A percentile compares a stretch with the other conserved stretches of the same genome.
Evolutionary conservation across 495 filamentous ascomycete genomes (phyloP).

Genomic region (Aspergillus homomorphus): DNA sequence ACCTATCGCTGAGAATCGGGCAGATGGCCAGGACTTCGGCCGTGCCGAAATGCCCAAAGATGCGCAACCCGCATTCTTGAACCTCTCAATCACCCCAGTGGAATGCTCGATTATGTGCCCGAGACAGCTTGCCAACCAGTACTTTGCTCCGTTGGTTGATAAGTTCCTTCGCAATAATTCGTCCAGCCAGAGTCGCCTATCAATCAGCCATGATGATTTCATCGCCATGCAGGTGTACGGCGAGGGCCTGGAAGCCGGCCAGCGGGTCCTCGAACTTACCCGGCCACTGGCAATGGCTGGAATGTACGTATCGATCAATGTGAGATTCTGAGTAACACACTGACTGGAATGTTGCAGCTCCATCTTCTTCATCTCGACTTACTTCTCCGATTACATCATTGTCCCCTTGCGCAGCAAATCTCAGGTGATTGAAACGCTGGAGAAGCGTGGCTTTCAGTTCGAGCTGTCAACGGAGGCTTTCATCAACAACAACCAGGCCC

Average conservation of each 20-base stretch:
- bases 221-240: slow-evolving; percentile 85
- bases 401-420: slow-evolving; percentile 71
- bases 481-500: slow-evolving; percentile 46
- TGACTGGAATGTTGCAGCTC: slow-evolving; percentile 47
- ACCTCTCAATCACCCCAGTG: slow-evolving; percentile 86
- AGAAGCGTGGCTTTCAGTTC: slow-evolving; percentile 80
- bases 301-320: slow-evolving; percentile 56
- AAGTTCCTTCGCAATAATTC: slow-evolving; percentile 32
- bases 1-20: slow-evolving; percentile 27
- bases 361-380: slow-evolving; percentile 98
- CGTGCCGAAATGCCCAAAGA: slow-evolving; percentile 33
- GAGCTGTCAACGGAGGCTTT: slow-evolving; percentile 69
- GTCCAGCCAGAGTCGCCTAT: slow-evolving; percentile 49
- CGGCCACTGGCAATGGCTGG: slow-evolving; percentile 87
- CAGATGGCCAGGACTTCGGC: slow-evolving; percentile 32
- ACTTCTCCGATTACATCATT: slow-evolving; percentile 95
- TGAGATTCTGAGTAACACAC: not conserved
- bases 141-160: slow-evolving; percentile 70
- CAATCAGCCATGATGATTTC: slow-evolving; percentile 78
- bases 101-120: slow-evolving; percentile 94
- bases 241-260: slow-evolving; percentile 88
- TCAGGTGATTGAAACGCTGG: slow-evolving; percentile 71
- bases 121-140: slow-evolving; percentile 60
- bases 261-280: slow-evolving; percentile 87
- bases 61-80: slow-evolving; percentile 73